These are phyloP conservation scores for Aspergillus sp. DNA, from an alignment of 2,329 filamentous ascomycete species.

Conservation along the genomic window DNA sequence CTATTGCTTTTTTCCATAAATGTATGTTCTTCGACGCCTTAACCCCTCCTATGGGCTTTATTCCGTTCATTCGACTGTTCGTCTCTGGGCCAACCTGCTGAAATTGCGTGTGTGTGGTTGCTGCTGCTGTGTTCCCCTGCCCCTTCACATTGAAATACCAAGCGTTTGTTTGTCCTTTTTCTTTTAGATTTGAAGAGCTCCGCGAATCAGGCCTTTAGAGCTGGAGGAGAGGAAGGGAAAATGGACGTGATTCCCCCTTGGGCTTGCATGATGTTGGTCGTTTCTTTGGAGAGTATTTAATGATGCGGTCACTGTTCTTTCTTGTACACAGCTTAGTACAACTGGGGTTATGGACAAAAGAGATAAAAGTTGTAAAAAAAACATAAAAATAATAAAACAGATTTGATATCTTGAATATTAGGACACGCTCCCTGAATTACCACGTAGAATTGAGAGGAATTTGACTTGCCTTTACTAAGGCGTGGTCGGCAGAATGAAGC, in stretches of 20 bases:
- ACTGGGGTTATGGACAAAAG: constrained; percentile 12
- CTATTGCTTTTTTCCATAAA: constrained; percentile 18
- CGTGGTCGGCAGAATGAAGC: constrained; percentile 33
- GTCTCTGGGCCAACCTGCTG: constrained; percentile 22
- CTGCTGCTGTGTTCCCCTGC: constrained; percentile 17
- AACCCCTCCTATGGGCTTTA: constrained; percentile 16
- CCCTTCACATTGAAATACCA: constrained; percentile 21
- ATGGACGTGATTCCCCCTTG: constrained; percentile 6
- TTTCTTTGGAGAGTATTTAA: constrained; percentile 19
- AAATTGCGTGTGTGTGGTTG: constrained; percentile 33
- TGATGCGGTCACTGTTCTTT: constrained; percentile 21
- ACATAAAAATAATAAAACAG: constrained; percentile 14
- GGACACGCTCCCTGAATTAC: not conserved
- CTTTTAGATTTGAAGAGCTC: constrained; percentile 18
- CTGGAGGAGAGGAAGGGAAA: constrained; percentile 1
- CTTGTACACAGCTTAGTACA: constrained; percentile 31
- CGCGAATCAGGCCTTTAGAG: constrained; percentile 4
- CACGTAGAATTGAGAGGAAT: not conserved
- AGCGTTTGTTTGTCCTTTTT: constrained; percentile 11
- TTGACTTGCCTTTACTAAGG: not conserved
- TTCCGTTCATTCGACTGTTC: constrained; percentile 11
- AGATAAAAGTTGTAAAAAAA: constrained; percentile 12
- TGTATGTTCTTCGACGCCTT: constrained; percentile 33
- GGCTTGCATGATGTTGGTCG: constrained; percentile 29
- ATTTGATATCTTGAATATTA: not conserved